A percentile compares a stretch with the other conserved stretches of the same genome.
Conservation (phyloP, 2,329 filamentous ascomycete genomes). For the Hypoxylon sp. region DNA sequence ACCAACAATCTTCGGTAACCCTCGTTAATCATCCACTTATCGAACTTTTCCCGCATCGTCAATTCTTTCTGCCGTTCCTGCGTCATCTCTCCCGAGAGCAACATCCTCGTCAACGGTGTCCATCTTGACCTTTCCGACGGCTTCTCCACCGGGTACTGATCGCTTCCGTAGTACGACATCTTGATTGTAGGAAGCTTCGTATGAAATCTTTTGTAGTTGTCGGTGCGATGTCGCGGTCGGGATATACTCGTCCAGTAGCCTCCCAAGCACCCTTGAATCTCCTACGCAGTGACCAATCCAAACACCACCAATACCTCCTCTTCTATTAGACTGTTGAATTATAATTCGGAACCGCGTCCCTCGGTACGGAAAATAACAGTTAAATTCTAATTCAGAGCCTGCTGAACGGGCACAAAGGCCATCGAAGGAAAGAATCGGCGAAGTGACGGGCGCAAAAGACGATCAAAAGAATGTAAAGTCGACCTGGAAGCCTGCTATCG, state of each 20-base stretch:
- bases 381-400: slow-evolving; percentile 66
- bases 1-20: slow-evolving; percentile 84
- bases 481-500: slow-evolving; percentile 55
- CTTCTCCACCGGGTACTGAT: slow-evolving; percentile 58
- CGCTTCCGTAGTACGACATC: slow-evolving; percentile 57
- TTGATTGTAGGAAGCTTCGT: slow-evolving; percentile 48
- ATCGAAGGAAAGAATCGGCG: slow-evolving; percentile 48
- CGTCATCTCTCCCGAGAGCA: slow-evolving; percentile 86
- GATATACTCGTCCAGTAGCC: slow-evolving; percentile 28
- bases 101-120: slow-evolving; percentile 85
- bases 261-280: slow-evolving; percentile 35
- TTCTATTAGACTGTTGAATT: slow-evolving; percentile 45
- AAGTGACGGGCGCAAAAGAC: slow-evolving; percentile 38
- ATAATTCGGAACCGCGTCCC: slow-evolving; percentile 43
- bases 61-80: slow-evolving; percentile 79
- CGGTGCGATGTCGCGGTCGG: slow-evolving; percentile 31
- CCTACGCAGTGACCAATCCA: slow-evolving; percentile 40
- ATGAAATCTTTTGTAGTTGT: slow-evolving; percentile 33
- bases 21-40: slow-evolving; percentile 92
- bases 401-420: slow-evolving; percentile 63
- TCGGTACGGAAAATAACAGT: slow-evolving; percentile 40
- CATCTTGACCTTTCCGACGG: slow-evolving; percentile 82
- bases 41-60: slow-evolving; percentile 79
- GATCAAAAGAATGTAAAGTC: slow-evolving; percentile 51
- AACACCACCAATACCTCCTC: slow-evolving; percentile 40